Conservation (phyloP, 306 rosid species). For the Gastrolobium bilobum region DNA sequence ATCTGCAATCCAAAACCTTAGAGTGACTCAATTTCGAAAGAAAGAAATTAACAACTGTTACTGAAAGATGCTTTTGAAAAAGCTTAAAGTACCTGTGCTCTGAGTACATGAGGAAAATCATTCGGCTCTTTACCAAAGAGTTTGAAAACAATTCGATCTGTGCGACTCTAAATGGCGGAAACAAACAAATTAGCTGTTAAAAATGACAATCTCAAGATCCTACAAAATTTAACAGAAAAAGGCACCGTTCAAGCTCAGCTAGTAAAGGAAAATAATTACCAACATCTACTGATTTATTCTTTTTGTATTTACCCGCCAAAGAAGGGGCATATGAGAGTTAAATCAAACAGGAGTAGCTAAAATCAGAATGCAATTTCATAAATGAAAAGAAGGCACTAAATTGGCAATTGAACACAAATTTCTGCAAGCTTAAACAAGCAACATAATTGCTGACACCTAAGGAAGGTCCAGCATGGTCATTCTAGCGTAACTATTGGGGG, state of each 20-base stretch:
- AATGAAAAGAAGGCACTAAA: conserved; percentile 5
- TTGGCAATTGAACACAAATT: neutral
- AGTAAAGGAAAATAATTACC: neutral
- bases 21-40: conserved; percentile 2
- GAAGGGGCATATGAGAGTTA: neutral
- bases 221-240: conserved; percentile 24
- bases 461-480: conserved; percentile 20
- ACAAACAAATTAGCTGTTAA: conserved; percentile 48
- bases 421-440: conserved; percentile 25
- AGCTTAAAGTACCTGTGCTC: conserved; percentile 51
- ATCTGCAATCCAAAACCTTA: conserved; percentile 57
- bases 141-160: conserved; percentile 52
- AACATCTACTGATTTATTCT: neutral
- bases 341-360: conserved; percentile 30
- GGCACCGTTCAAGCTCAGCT: conserved; percentile 7
- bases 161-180: conserved; percentile 51
- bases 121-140: conserved; percentile 15
- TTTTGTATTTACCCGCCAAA: neutral
- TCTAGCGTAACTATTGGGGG: neutral
- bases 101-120: conserved; percentile 48
- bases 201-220: conserved; percentile 19
- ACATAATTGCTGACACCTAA: conserved; percentile 13
- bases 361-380: conserved; percentile 39
- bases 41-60: conserved; percentile 29
- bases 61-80: neutral